Evolutionary conservation across 768 basidiomycete species (phyloP).

Genomic region (Leccinum incarnatum): DNA sequence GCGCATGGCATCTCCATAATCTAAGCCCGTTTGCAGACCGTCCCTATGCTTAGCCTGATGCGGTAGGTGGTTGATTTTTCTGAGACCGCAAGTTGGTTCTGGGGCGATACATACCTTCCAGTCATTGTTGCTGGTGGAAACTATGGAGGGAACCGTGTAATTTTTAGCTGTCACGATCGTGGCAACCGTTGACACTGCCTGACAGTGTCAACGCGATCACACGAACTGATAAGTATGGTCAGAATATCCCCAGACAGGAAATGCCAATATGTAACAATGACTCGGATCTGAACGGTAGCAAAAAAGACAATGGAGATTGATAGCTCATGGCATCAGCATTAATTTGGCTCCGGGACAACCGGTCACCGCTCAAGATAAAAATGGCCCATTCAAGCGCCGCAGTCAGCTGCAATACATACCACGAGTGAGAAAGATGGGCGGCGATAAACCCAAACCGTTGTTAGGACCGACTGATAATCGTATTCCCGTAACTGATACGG

Average conservation of each 20-base stretch:
- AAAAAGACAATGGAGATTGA: background rate
- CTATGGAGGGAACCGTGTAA: background rate
- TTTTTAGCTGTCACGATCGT: background rate
- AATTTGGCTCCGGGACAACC: background rate
- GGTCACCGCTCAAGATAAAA: background rate
- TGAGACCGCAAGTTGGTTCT: background rate
- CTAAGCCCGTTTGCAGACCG: background rate
- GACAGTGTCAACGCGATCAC: background rate
- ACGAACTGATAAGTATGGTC: background rate
- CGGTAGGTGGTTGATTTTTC: background rate
- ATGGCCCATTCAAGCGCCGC: too few species aligned
- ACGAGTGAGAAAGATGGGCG: background rate
- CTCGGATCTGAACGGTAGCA: background rate
- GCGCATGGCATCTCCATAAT: background rate
- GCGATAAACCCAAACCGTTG: background rate
- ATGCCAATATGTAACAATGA: background rate
- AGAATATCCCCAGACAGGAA: conserved; percentile 4
- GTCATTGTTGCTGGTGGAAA: background rate
- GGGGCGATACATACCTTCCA: background rate
- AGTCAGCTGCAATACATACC: background rate
- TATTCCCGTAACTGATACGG: background rate
- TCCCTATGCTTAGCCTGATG: background rate
- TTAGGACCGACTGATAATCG: background rate
- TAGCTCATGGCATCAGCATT: too few species aligned
- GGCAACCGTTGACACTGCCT: background rate